Evolutionary conservation across 306 rosid species (phyloP).

Genomic region (Malus asiatica): DNA sequence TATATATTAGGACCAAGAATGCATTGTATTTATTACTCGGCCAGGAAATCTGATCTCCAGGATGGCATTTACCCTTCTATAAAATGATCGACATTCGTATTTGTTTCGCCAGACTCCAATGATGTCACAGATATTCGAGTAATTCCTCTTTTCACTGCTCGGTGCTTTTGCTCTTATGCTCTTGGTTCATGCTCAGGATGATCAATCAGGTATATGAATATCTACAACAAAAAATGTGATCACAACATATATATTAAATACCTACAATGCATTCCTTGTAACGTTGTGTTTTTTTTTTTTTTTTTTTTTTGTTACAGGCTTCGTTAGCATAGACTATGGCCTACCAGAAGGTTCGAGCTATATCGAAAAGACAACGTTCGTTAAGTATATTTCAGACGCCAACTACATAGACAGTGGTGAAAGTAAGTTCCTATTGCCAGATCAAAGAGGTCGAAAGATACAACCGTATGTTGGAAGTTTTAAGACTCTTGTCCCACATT

Average conservation of each 20-base stretch:
- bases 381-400: slow-evolving; percentile 22
- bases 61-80: no score
- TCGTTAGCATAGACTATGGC: slow-evolving; percentile 27
- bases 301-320: not conserved
- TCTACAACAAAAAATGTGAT: no score
- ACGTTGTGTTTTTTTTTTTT: not conserved
- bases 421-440: not conserved
- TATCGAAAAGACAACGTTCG: not conserved
- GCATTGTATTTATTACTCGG: no score
- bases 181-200: not conserved
- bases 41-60: not conserved
- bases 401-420: slow-evolving; percentile 19
- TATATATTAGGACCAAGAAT: no score
- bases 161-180: not conserved
- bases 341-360: not conserved
- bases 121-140: not conserved
- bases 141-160: not conserved
- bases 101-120: not conserved
- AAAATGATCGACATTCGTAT: not conserved
- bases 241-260: not conserved
- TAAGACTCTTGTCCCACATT: no score
- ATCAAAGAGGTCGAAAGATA: not conserved
- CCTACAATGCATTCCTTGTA: no score
- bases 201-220: not conserved
- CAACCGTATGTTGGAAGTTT: not conserved